Conservation (phyloP, 805 yeast species). For the Pichia pseudocactophila region DNA sequence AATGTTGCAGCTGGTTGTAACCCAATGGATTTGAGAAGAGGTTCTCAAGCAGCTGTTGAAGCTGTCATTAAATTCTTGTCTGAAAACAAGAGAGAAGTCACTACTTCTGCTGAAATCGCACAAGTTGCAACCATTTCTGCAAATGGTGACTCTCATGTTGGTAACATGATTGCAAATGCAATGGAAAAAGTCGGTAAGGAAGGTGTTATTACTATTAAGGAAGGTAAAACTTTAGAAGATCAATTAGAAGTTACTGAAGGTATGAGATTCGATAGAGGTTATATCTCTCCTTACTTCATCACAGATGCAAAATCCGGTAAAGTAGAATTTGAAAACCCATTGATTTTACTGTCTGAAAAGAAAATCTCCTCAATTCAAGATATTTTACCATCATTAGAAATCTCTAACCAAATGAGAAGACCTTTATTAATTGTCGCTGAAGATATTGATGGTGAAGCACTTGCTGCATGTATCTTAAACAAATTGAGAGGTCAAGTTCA, state of each 20-base stretch:
- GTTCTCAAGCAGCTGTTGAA: slow-evolving; percentile 94
- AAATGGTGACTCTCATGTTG: slow-evolving; percentile 91
- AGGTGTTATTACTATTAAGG: slow-evolving; percentile 96
- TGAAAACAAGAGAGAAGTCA: slow-evolving; percentile 81
- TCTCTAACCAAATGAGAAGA: slow-evolving; percentile 87
- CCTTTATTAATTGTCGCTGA: slow-evolving; percentile 91
- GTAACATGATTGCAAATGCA: slow-evolving; percentile 83
- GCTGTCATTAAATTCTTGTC: slow-evolving; percentile 82
- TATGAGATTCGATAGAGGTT: slow-evolving; percentile 97
- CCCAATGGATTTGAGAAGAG: slow-evolving; percentile 97
- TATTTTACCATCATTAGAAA: slow-evolving; percentile 84
- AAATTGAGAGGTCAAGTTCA: slow-evolving; percentile 97
- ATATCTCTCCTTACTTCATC: slow-evolving; percentile 92
- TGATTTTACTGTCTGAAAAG: slow-evolving; percentile 83
- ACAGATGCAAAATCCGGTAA: slow-evolving; percentile 88
- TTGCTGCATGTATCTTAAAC: slow-evolving; percentile 95
- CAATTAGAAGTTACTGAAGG: slow-evolving; percentile 97
- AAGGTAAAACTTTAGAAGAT: slow-evolving; percentile 94
- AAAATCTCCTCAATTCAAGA: slow-evolving; percentile 86
- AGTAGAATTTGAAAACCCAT: slow-evolving; percentile 92
- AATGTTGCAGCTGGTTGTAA: slow-evolving; percentile 98
- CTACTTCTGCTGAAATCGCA: slow-evolving; percentile 90
- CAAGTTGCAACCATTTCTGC: slow-evolving; percentile 98
- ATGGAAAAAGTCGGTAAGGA: slow-evolving; percentile 99
- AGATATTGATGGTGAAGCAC: slow-evolving; percentile 96